Evolutionary conservation across 139 green algal genomes (phyloP), one percentile per base, ranked within the genome.

Genomic region (Micractinium sp.): DNA sequence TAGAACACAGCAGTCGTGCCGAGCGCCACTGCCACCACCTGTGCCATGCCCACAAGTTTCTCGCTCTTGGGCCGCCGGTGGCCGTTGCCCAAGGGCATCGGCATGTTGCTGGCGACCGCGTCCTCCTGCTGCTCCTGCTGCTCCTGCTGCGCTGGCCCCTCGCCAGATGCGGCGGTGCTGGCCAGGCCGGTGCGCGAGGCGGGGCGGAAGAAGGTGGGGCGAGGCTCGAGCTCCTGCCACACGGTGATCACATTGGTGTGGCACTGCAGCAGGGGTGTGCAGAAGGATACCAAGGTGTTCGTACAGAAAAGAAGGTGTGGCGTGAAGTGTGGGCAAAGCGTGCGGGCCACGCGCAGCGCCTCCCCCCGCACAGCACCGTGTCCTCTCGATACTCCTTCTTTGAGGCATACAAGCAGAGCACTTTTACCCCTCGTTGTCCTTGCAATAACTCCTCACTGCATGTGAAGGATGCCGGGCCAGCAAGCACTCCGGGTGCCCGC

Each of bases 21-120:
- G 0, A 94, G 87, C 1, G 87, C 88, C 22, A 33, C 60, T 3
- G 86, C 71, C 35, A 93, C 86, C 23, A 93, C 78, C 15, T 82
- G 71, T 0, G n/a, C 53, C 95, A 96, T 96, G 82, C 90, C 90
- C n/a, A 91, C 39, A 71, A 96, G 88, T 91, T 95, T 94, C 19
- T 63, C 38, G 73, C 71, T 75, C 74, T 74, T 89, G 33, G 36
- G 31, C 31, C 33, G 18, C 20, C 53, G 47, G 18, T 53, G 33
- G 60, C 56, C 35, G 20, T 13, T 38, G 60, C 35, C 20, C 60
- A 27, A 38, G 25, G n/a, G 53, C 53, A 22, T 2, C 13, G 47
- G n/a, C 20, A 12, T 29, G 16, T 27, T 38, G 29, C 47, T 1
- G 29, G 9, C 79, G 39, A 1, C 79, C 47, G 29, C 79, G n/a